Percentiles rank a stretch among this genome's conserved stretches.
Conservation (phyloP, 225 moss, liverwort and hornwort species). For the Asterella californica region DNA sequence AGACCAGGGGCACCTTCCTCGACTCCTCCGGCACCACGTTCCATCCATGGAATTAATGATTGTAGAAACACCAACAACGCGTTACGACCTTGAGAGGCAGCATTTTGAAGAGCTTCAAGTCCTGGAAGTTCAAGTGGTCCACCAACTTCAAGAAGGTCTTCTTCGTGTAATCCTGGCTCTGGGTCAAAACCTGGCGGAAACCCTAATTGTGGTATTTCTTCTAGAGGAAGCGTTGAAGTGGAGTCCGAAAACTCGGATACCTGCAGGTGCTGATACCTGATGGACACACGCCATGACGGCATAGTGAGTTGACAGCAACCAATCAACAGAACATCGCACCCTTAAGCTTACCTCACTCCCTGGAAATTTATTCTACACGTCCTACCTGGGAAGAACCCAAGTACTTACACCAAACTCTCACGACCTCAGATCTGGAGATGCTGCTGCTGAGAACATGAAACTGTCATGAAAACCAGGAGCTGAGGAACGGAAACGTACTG, state of each 20-base stretch:
- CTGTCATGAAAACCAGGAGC: background rate
- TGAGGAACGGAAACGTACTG: constrained; percentile 36
- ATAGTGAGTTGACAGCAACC: background rate
- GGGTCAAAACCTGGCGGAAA: constrained; percentile 32
- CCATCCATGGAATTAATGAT: constrained; percentile 69
- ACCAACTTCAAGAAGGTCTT: constrained; percentile 31
- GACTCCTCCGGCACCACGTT: constrained; percentile 41
- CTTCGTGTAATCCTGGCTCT: constrained; percentile 36
- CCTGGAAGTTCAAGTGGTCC: constrained; percentile 8
- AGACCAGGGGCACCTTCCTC: constrained; percentile 35
- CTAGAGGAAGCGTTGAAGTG: constrained; percentile 61
- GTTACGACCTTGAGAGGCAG: constrained; percentile 49
- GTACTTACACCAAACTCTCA: background rate
- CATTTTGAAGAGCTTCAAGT: constrained; percentile 12
- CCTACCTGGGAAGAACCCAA: background rate
- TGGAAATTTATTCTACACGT: background rate
- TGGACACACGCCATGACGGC: background rate
- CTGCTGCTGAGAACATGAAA: background rate
- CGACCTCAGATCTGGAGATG: background rate
- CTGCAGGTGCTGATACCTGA: constrained; percentile 73
- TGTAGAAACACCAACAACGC: constrained; percentile 59
- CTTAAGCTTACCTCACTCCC: background rate
- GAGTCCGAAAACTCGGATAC: constrained; percentile 89
- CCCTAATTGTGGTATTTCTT: constrained; percentile 59
- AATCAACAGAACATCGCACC: background rate